A percentile compares a stretch with the other conserved stretches of the same genome.
These are phyloP conservation scores for Neonectria hederae DNA, from an alignment of 2,329 filamentous ascomycete genomes.

Conservation along the genomic window DNA sequence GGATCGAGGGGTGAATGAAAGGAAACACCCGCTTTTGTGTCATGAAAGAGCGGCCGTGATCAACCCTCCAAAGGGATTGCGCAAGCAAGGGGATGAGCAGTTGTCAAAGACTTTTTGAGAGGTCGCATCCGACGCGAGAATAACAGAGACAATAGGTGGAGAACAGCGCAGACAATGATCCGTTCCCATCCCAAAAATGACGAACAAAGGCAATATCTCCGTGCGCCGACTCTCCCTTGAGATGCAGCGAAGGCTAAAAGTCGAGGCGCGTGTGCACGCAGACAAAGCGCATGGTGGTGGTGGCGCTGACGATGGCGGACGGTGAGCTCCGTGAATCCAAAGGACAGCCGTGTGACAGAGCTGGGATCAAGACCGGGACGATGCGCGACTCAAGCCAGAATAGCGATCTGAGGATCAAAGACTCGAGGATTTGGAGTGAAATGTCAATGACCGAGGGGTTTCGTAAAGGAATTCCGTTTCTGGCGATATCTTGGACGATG, in stretches of 20 bases:
- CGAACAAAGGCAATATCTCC: slow-evolving; percentile 23
- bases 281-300: slow-evolving; percentile 44
- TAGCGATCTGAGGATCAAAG: not conserved
- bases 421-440: not conserved
- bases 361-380: not conserved
- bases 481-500: slow-evolving; percentile 34
- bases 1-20: slow-evolving; percentile 5
- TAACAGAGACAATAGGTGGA: slow-evolving; percentile 15
- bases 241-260: slow-evolving; percentile 30
- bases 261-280: slow-evolving; percentile 29
- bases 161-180: slow-evolving; percentile 11
- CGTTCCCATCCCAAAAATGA: slow-evolving; percentile 10
- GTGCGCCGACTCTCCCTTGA: slow-evolving; percentile 28
- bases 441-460: slow-evolving; percentile 16
- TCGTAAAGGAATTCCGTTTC: slow-evolving; percentile 22
- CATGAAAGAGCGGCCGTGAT: slow-evolving; percentile 27
- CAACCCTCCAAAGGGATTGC: slow-evolving; percentile 13
- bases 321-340: not conserved
- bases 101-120: slow-evolving; percentile 21
- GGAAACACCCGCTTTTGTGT: slow-evolving; percentile 26
- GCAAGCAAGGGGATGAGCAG: slow-evolving; percentile 8
- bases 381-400: not conserved
- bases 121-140: slow-evolving; percentile 21
- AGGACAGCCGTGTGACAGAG: not conserved
- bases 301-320: slow-evolving; percentile 15